Evolutionary conservation across 805 yeast species (phyloP).

Genomic region (Candida pseudoglaebosa): DNA sequence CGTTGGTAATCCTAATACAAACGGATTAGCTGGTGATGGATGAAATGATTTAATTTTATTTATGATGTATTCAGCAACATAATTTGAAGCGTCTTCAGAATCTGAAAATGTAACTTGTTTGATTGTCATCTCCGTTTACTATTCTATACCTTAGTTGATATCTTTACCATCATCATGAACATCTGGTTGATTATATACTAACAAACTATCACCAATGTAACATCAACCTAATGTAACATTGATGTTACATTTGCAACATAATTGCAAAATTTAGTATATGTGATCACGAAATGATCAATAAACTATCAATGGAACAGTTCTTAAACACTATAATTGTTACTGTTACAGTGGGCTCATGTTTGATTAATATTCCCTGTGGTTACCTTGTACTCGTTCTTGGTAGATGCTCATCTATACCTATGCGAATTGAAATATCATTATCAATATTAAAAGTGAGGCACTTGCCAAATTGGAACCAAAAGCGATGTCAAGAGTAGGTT

Average conservation of each 20-base stretch:
- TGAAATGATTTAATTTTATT: conserved; percentile 38
- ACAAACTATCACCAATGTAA: neutral
- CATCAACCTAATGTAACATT: neutral
- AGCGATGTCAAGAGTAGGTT: no score
- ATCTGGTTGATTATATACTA: neutral
- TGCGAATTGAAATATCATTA: no score
- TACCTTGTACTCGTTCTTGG: no score
- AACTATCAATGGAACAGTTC: neutral
- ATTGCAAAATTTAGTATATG: no score
- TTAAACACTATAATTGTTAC: no score
- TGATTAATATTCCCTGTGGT: no score
- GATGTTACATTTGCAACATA: neutral
- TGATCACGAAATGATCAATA: neutral
- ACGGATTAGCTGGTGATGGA: conserved; percentile 45
- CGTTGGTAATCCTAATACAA: conserved; percentile 56
- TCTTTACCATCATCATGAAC: neutral
- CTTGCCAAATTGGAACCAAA: no score
- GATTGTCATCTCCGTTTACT: no score
- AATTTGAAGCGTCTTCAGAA: conserved; percentile 38
- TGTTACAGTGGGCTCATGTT: no score
- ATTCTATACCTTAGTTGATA: no score
- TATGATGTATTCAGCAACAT: conserved; percentile 45
- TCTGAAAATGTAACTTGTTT: conserved; percentile 34
- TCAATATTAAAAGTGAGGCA: no score
- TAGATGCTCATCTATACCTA: no score